Evolutionary conservation across 768 basidiomycete genomes (phyloP), one percentile per base, ranked within the genome.

Genomic region (Lactifluus rugatus): DNA sequence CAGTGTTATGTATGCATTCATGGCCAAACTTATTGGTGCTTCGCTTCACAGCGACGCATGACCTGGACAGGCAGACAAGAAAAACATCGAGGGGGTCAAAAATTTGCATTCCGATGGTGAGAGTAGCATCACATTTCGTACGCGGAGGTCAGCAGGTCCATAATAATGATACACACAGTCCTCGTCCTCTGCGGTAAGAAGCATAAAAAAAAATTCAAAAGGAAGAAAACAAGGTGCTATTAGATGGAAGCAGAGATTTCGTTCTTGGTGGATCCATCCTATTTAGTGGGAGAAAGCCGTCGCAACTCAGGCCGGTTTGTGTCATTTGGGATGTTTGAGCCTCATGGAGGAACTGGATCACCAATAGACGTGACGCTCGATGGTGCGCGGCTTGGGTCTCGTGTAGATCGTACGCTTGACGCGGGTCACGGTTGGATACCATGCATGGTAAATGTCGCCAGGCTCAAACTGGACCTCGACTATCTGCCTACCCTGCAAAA

Each of bases 361-460:
- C 84, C 84, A 91, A 73, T 85, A 85, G 66, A 90, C 79, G 60
- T 78, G 76, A 57, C 89, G 84, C 71, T 89, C 87, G 67, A 89
- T 68, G 62, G 84, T 87, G 59, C 81, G 75, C 47, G 76, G 73
- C 67, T 77, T 74, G 53, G 67, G 76, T 48, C 57, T 74, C 56
- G 66, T 64, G 61, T 81, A 81, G 60, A 88, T 78, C 47, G 84
- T 85, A 62, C 89, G 85, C 66, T 78, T 81, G 56, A 92, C 81
- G 62, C 86, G 85, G 58, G 87, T 86, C 50, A 92, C 83, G 46
- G 80, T 75, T n/a, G 88, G 89, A 67, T 85, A 84, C 83, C 81
- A 86, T 45, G 85, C 83, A 55, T 84, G 73, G 78, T 84, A 86
- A 55, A 88, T 66, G 55, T 86, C 81, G 28, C 76, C 75, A 16